Percentiles rank a stretch among this genome's conserved stretches.
These are phyloP conservation scores for Xylaria bambusicola DNA, from an alignment of 495 filamentous ascomycete genomes.

Conservation along the genomic window DNA sequence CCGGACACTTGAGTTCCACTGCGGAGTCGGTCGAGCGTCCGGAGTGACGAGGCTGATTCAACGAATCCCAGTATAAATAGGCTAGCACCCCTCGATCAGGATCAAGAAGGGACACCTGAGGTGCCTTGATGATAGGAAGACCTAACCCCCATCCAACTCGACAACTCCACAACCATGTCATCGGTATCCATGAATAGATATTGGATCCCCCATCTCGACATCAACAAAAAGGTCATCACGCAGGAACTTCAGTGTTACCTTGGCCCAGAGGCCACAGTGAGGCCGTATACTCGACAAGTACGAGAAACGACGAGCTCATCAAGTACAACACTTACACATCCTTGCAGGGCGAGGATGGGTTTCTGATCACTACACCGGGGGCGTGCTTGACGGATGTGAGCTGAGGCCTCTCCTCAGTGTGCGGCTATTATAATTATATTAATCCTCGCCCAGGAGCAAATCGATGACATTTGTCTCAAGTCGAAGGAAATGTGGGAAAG, in stretches of 20 bases:
- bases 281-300: slow-evolving; percentile 56
- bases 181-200: slow-evolving; percentile 52
- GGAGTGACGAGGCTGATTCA: slow-evolving; percentile 14
- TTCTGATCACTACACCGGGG: slow-evolving; percentile 57
- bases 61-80: slow-evolving; percentile 17
- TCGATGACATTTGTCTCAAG: slow-evolving; percentile 59
- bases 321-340: slow-evolving; percentile 32
- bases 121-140: slow-evolving; percentile 10
- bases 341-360: slow-evolving; percentile 56
- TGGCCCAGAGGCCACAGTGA: slow-evolving; percentile 54
- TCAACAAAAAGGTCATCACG: slow-evolving; percentile 59
- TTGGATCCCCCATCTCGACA: slow-evolving; percentile 59
- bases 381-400: slow-evolving; percentile 58
- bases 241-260: slow-evolving; percentile 59
- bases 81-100: slow-evolving; percentile 1
- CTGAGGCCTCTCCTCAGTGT: slow-evolving; percentile 15
- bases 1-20: slow-evolving; percentile 8
- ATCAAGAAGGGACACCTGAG: background rate
- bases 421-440: slow-evolving; percentile 32
- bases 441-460: slow-evolving; percentile 50
- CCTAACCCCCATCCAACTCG: slow-evolving; percentile 14
- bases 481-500: slow-evolving; percentile 58
- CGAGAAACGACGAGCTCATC: slow-evolving; percentile 19
- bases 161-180: slow-evolving; percentile 36
- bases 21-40: slow-evolving; percentile 2